phyloP scores from a whole-genome alignment of 1,284 basidiomycete species.

The Veloboletus limbatus region DNA sequence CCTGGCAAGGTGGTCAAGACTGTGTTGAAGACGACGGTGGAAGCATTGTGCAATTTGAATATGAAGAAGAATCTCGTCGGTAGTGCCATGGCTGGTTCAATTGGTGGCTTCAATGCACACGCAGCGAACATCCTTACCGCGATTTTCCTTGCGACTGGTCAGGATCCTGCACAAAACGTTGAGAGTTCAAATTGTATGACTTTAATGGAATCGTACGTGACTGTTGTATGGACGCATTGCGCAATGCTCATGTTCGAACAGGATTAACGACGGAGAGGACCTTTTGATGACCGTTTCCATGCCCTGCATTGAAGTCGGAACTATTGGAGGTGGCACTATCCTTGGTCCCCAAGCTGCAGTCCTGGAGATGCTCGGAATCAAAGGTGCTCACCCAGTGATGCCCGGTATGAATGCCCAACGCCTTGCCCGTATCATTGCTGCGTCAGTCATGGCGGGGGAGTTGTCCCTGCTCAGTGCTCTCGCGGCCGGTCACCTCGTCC shows the following conservation, averaged over 20 bases:
- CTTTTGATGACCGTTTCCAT: conserved; percentile 90
- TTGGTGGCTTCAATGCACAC: conserved; percentile 99
- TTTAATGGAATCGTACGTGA: conserved; percentile 91
- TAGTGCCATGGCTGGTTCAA: conserved; percentile 94
- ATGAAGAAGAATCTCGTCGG: conserved; percentile 98
- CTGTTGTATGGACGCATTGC: background rate
- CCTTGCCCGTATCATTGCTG: conserved; percentile 84
- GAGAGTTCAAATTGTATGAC: conserved; percentile 99
- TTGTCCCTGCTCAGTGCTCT: conserved; percentile 85
- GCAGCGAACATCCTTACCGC: conserved; percentile 98
- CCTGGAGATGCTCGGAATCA: conserved; percentile 88
- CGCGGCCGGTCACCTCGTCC: conserved; percentile 88
- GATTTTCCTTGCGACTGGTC: conserved; percentile 93
- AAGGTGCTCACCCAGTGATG: conserved; percentile 77
- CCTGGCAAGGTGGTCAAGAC: conserved; percentile 86
- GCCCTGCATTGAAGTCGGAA: conserved; percentile 96
- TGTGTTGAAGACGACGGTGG: conserved; percentile 95
- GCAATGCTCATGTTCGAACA: conserved; percentile 32
- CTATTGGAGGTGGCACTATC: conserved; percentile 94
- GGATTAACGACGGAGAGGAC: conserved; percentile 87
- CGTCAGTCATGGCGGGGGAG: conserved; percentile 94
- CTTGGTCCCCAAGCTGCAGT: conserved; percentile 87
- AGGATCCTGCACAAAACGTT: conserved; percentile 99
- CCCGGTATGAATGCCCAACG: conserved; percentile 87
- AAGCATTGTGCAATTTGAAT: conserved; percentile 89